These are phyloP conservation scores for Candida jianshihensis DNA, from an alignment of 805 yeast genomes.

Conservation along the genomic window DNA sequence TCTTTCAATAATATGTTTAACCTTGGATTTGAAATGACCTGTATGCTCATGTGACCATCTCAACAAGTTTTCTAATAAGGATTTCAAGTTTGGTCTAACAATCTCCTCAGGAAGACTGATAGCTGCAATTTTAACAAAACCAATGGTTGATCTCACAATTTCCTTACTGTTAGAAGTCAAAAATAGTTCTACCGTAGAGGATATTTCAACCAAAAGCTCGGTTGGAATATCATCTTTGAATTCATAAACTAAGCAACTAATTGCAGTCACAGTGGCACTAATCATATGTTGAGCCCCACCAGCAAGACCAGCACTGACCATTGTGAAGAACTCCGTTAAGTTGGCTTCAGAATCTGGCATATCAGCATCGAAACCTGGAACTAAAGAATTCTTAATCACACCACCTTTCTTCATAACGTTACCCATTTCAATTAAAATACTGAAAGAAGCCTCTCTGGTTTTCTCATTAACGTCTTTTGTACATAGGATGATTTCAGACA, in stretches of 20 bases:
- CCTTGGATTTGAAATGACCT: slow-evolving; percentile 89
- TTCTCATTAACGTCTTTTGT: slow-evolving; percentile 93
- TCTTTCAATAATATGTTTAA: slow-evolving; percentile 89
- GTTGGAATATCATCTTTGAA: slow-evolving; percentile 60
- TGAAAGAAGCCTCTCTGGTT: slow-evolving; percentile 76
- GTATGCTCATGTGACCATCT: slow-evolving; percentile 95
- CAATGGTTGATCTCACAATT: slow-evolving; percentile 89
- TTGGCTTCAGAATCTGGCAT: slow-evolving; percentile 62
- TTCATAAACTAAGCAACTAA: slow-evolving; percentile 82
- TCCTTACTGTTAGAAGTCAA: slow-evolving; percentile 88
- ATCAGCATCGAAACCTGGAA: slow-evolving; percentile 58
- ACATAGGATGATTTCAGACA: slow-evolving; percentile 83
- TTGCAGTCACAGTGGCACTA: slow-evolving; percentile 89
- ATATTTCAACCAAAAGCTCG: slow-evolving; percentile 62
- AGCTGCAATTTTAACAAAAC: slow-evolving; percentile 87
- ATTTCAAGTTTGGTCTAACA: slow-evolving; percentile 58
- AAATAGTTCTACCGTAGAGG: slow-evolving; percentile 83
- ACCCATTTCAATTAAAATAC: slow-evolving; percentile 74
- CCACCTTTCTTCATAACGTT: slow-evolving; percentile 64
- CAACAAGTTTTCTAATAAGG: slow-evolving; percentile 65
- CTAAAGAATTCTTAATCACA: slow-evolving; percentile 51
- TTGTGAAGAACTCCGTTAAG: slow-evolving; percentile 78
- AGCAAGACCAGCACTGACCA: slow-evolving; percentile 94
- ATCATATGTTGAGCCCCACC: slow-evolving; percentile 94
- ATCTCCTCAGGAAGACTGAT: slow-evolving; percentile 74